phyloP scores from a whole-genome alignment of 352 stramenopile genomes.

The Globisporangium okanoganense region DNA sequence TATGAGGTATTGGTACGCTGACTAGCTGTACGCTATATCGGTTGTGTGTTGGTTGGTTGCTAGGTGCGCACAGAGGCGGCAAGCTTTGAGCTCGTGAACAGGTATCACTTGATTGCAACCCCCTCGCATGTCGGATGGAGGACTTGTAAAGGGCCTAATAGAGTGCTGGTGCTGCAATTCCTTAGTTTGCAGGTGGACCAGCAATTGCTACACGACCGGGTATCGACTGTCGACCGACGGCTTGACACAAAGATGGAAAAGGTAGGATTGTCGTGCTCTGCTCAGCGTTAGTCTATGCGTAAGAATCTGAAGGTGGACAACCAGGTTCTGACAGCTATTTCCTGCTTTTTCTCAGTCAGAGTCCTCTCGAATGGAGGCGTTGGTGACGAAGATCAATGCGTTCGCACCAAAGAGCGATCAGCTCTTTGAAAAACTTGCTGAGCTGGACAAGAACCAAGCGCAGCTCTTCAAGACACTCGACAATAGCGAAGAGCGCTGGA shows the following conservation, averaged over 20 bases:
- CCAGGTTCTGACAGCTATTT: background rate
- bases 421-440: constrained; percentile 24
- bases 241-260: constrained; percentile 65
- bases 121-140: background rate
- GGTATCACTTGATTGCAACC: constrained; percentile 7
- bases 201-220: constrained; percentile 33
- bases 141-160: too few relatives aligned
- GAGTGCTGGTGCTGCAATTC: background rate
- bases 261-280: constrained; percentile 12
- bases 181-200: constrained; percentile 52
- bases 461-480: background rate
- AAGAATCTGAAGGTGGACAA: background rate
- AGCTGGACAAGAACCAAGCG: constrained; percentile 14
- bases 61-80: constrained; percentile 30
- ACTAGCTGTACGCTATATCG: background rate
- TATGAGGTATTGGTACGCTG: background rate
- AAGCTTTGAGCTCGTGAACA: constrained; percentile 28
- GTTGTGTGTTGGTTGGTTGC: background rate
- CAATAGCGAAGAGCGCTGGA: background rate
- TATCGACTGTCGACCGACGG: constrained; percentile 38
- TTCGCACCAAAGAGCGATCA: constrained; percentile 39
- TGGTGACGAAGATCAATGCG: constrained; percentile 50
- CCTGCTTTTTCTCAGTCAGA: constrained; percentile 32
- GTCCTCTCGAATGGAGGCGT: constrained; percentile 32
- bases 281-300: too few relatives aligned